Evolutionary conservation across 1,139 yeast species (phyloP), one percentile per base, ranked within the genome.

Genomic region (Hyphopichia fennica): DNA sequence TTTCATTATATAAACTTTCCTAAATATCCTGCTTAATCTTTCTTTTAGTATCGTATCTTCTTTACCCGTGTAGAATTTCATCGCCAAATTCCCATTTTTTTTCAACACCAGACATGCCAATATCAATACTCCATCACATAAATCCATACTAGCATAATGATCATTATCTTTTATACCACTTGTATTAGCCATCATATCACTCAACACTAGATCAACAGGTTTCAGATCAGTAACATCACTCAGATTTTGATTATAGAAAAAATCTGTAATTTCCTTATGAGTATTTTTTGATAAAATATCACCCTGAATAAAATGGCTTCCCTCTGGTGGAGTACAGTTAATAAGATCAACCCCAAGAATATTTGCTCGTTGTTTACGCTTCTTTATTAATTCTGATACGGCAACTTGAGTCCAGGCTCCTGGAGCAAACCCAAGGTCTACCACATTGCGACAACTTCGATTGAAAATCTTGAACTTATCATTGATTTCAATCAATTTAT

Each of bases 401-500:
- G 69, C 74, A 14, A 72, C 75, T 47, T 73, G 78, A 2, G 75
- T 67, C 79, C 79, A 73, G 2, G 77, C 75, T 0, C 79, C 79
- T 2, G 79, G 79, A 2, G 78, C 75, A 57, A 67, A 72, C 6
- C 78, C 78, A 40, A 93, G 69, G 63, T 93, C 99, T 3, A 93
- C 81, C 0, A 93, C 85, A 42, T 84, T 81, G 51, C 67, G 71
- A 2, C 67, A 47, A 7, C 46, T 45, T 7, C 77, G 71, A 42
- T 66, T 66, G 60, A 93, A 82, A 2, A 93, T 48, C 23, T 69
- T 65, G 62, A 73, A 85, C 55, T 77, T 81, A 25, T 81, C 71
- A 58, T 90, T 82, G 28, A 93, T 72, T 57, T 85, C 89, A 17
- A 82, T 60, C 34, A 93, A 69, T 58, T 93, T 93, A 67, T 80